Conservation (phyloP, 208 protist species). For the Wallacemonas sp. region DNA sequence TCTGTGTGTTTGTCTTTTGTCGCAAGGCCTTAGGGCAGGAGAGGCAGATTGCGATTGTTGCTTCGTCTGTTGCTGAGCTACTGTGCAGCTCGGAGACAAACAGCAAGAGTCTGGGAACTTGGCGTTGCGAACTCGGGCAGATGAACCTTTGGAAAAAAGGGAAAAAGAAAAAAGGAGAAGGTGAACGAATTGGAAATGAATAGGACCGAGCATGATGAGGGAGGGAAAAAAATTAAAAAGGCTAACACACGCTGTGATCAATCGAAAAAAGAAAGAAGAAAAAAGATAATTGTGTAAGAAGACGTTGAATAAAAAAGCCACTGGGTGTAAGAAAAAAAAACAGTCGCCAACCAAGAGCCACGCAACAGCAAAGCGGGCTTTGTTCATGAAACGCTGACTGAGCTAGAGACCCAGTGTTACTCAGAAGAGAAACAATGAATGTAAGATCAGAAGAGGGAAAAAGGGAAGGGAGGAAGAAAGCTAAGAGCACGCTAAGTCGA, state of each 20-base stretch:
- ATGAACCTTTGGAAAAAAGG: not conserved
- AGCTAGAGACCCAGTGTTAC: no score
- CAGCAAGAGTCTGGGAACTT: no score
- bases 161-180: not conserved
- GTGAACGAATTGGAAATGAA: no score
- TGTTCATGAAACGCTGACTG: no score
- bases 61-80: not conserved
- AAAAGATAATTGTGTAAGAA: not conserved
- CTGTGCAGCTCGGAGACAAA: not conserved
- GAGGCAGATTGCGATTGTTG: not conserved
- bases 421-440: not conserved
- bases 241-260: not conserved
- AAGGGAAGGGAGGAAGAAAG: no score
- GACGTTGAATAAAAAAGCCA: constrained; percentile 14
- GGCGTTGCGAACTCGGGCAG: no score
- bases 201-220: not conserved
- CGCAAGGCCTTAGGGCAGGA: not conserved
- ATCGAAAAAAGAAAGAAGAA: not conserved
- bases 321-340: not conserved
- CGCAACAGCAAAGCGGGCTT: no score
- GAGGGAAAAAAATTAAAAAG: not conserved
- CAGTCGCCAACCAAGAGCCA: no score
- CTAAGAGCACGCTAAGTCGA: no score
- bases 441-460: not conserved
- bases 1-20: not conserved